Base-by-base conservation (phyloP, 192 early-diverging fungal genomes). In the Oehlia diaphana region DNA sequence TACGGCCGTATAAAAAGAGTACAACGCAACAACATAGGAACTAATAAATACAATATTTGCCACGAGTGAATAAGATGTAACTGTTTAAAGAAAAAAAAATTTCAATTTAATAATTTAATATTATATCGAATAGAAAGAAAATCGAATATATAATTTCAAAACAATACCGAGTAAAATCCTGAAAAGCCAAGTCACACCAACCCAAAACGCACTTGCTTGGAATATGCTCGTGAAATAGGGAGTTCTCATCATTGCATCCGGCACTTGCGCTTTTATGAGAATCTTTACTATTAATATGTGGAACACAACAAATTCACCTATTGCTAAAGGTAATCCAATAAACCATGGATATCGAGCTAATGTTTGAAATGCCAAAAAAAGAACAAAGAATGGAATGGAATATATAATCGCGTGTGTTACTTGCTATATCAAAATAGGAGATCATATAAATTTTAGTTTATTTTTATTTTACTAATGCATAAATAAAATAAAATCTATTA, bases 161-260 rank as follows among this genome's bases (percentile, higher is more conserved):
- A 47, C 10, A 47, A 39, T 93, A 88, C 92, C 87, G 42, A 91
- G 92, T 13, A 96, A 78, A n/a, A 97, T 82, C 13, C 85, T 83
- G 19, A 84, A 67, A 9, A 89, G 14, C 94, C 94, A 98, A 4
- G 89, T 87, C 23, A 91, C 26, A 21, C 89, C 77, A 8, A 92
- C 89, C 82, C 88, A 93, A 78, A 97, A 87, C 13, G 95, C 87
- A 2, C 94, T 93, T 4, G 94, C 87, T 85, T 99, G 97, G 80
- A 95, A 95, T 78, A 99, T 91, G 63, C 92, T 90, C 1, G 94
- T 92, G 74, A 93, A 88, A 72, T 95, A 95, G 0, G 97, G 97
- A 58, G 95, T 95, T 76, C 87, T 83, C 76, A 89, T 86, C 72
- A 98, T 82, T 21, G 88, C 85, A 74, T 88, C 86, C 13, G 85